phyloP scores from a whole-genome alignment of 1,139 yeast species.

The Nematodospora anomalae region DNA sequence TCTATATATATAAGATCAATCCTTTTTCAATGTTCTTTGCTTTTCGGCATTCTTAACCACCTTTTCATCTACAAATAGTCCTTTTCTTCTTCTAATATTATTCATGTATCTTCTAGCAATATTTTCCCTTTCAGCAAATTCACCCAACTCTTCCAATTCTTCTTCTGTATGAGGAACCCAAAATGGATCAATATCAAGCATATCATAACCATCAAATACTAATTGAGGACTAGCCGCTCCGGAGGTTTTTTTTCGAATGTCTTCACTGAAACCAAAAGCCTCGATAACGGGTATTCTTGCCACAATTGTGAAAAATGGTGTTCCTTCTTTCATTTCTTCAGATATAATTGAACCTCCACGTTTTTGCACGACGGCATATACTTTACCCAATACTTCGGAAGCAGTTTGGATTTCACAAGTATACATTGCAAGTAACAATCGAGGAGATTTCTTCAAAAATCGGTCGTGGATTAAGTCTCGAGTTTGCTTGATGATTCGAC shows the following conservation, averaged over 20 bases:
- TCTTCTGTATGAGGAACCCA: slow-evolving; percentile 99
- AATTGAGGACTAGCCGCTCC: slow-evolving; percentile 98
- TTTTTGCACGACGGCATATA: slow-evolving; percentile 89
- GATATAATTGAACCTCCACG: slow-evolving; percentile 82
- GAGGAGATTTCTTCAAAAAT: slow-evolving; percentile 78
- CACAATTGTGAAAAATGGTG: slow-evolving; percentile 87
- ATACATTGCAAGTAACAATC: slow-evolving; percentile 89
- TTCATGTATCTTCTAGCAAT: slow-evolving; percentile 87
- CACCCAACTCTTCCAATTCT: slow-evolving; percentile 91
- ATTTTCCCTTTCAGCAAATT: slow-evolving; percentile 88
- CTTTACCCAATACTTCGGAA: slow-evolving; percentile 91
- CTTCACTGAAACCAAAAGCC: slow-evolving; percentile 96
- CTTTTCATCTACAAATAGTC: slow-evolving; percentile 85
- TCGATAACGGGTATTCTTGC: slow-evolving; percentile 92
- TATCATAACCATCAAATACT: slow-evolving; percentile 84
- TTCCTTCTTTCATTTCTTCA: slow-evolving; percentile 97
- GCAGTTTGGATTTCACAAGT: slow-evolving; percentile 94
- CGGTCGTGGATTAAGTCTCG: slow-evolving; percentile 72
- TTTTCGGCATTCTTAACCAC: slow-evolving; percentile 90
- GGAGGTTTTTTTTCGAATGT: slow-evolving; percentile 86
- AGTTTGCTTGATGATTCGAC: slow-evolving; percentile 68
- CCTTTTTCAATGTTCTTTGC: slow-evolving; percentile 79
- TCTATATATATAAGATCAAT: slow-evolving; percentile 22
- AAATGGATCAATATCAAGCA: slow-evolving; percentile 89
- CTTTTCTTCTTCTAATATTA: slow-evolving; percentile 78